phyloP scores from a whole-genome alignment of 352 stramenopile species.

The Phytophthora pisi region DNA sequence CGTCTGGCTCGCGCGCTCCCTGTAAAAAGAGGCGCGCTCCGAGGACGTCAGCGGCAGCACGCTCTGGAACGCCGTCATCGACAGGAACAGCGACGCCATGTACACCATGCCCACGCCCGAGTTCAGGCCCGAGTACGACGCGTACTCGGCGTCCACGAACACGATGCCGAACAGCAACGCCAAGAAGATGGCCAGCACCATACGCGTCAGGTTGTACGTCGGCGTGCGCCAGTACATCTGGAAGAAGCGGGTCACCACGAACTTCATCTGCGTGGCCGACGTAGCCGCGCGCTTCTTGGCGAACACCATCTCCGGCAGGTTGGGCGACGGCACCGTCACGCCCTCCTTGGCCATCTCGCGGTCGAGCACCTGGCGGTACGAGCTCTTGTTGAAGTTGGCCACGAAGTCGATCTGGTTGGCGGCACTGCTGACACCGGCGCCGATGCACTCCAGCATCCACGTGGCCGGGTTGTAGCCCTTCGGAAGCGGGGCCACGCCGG shows the following conservation, averaged over 20 bases:
- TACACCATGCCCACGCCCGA: constrained; percentile 56
- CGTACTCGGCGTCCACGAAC: constrained; percentile 35
- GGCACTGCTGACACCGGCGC: background rate
- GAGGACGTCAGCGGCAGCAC: constrained; percentile 69
- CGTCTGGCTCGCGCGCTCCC: constrained; percentile 81
- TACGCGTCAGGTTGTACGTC: constrained; percentile 72
- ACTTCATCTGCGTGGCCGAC: constrained; percentile 31
- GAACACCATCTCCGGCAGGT: constrained; percentile 35
- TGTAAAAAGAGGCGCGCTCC: constrained; percentile 69
- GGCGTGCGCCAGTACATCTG: constrained; percentile 52
- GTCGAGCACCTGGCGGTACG: constrained; percentile 29
- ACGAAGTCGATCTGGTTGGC: constrained; percentile 1
- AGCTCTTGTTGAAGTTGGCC: no score
- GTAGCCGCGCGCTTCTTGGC: constrained; percentile 32
- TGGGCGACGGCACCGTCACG: no score
- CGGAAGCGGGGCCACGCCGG: constrained; percentile 30
- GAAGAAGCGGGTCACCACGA: constrained; percentile 22
- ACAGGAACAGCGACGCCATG: constrained; percentile 70
- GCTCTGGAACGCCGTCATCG: constrained; percentile 68
- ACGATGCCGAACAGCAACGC: constrained; percentile 63
- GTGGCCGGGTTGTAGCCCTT: constrained; percentile 58
- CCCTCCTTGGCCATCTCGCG: constrained; percentile 9
- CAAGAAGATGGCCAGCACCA: constrained; percentile 62
- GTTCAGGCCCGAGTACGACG: constrained; percentile 42
- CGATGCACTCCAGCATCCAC: constrained; percentile 79